Evolutionary conservation across 495 filamentous ascomycete species (phyloP).

Genomic region (Delitschia confertaspora): DNA sequence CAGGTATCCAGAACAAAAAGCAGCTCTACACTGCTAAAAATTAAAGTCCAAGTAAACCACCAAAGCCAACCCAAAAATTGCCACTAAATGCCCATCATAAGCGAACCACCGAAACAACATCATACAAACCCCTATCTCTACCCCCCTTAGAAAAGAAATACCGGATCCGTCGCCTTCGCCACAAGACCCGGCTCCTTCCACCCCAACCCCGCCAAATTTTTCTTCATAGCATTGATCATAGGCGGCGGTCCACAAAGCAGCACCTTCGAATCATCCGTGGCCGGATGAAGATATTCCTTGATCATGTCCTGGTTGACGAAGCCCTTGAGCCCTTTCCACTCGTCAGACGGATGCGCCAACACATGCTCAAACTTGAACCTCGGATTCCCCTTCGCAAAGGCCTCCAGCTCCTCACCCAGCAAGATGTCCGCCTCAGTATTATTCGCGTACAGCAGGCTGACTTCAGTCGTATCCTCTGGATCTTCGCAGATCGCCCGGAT

Average conservation of each 20-base stretch:
- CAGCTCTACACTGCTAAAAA: no score
- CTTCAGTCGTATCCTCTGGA: conserved; percentile 68
- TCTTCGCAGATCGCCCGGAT: conserved; percentile 76
- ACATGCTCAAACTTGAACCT: conserved; percentile 82
- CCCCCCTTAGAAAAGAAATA: conserved; percentile 28
- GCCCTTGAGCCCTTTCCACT: conserved; percentile 78
- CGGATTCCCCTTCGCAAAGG: conserved; percentile 61
- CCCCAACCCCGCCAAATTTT: conserved; percentile 39
- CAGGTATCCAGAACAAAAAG: no score
- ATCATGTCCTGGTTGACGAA: conserved; percentile 94
- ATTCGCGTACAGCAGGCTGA: conserved; percentile 91
- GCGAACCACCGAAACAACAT: background rate
- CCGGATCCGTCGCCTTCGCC: conserved; percentile 36
- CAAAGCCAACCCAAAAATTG: conserved; percentile 24
- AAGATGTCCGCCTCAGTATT: conserved; percentile 85
- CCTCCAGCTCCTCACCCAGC: conserved; percentile 77
- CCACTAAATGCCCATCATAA: background rate
- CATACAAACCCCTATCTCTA: background rate
- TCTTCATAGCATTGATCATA: conserved; percentile 97
- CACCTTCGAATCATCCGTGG: conserved; percentile 79
- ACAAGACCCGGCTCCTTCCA: conserved; percentile 34
- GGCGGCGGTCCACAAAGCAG: conserved; percentile 89
- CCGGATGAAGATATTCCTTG: conserved; percentile 70
- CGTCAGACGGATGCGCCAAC: conserved; percentile 82
- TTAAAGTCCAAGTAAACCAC: no score